Base-by-base conservation (phyloP, 2,329 filamentous ascomycete genomes). In the Stachybotrys elegans region DNA sequence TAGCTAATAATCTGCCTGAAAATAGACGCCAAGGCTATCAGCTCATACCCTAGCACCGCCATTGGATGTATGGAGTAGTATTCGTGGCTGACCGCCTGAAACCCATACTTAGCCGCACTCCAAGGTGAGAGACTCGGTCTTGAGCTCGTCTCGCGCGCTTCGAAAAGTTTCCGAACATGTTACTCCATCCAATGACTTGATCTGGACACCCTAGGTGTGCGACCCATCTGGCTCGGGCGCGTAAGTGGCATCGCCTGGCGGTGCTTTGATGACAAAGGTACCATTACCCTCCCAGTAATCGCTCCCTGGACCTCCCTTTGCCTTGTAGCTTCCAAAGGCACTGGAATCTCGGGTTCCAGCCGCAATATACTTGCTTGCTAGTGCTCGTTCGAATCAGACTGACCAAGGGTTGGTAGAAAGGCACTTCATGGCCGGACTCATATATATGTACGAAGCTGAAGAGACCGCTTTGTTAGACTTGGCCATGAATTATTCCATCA, bases 391-490 rank as follows among this genome's bases (percentile, higher is more conserved):
- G n/a, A 29, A 29, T 29, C 8, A 29, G 25, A n/a, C 25, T 29
- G 9, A n/a, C 25, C 35, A 45, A 68, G 7, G 76, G 78, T 60
- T 80, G 76, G 52, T 75, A 76, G 38, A 70, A 75, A 0, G 76
- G 73, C 2, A 78, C 72, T 47, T 77, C 71, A 53, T 83, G 80
- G 2, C 81, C 79, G 11, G 78, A 69, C 51, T 83, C 73, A 57
- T 79, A 83, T 22, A 83, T 70, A 3, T 80, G 70, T 32, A 73
- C 75, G 59, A 84, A 83, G 12, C 72, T 77, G 48, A 84, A 73
- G 51, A 88, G 87, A 6, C 83, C 85, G 53, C 78, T 84, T 59
- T 90, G 84, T 3, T 84, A 75, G 0, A 86, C 84, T 44, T 78
- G 75, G 14, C 85, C 86, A 32, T 76, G 84, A 57, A 78, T 76